These are phyloP conservation scores for Xylariaceae sp. DNA, from an alignment of 2,329 filamentous ascomycete species.

Conservation along the genomic window DNA sequence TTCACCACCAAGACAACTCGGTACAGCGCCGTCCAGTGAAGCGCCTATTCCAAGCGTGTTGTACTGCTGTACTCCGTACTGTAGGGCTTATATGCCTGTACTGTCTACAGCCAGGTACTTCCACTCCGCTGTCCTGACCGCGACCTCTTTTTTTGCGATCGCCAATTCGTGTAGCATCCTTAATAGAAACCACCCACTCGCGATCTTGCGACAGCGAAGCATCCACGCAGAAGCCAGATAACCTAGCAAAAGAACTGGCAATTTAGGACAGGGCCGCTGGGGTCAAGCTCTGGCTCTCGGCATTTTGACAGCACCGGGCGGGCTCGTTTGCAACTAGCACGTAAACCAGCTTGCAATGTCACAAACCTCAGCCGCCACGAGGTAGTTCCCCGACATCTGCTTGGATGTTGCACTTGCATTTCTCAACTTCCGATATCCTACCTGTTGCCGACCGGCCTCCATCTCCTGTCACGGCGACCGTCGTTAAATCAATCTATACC, in stretches of 20 bases:
- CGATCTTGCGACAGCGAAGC: slow-evolving; percentile 15
- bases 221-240: slow-evolving; percentile 5
- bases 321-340: slow-evolving; percentile 24
- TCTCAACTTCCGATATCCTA: background rate
- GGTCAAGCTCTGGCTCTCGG: slow-evolving; percentile 6
- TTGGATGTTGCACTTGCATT: slow-evolving; percentile 13
- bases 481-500: background rate
- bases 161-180: slow-evolving; percentile 22
- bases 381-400: slow-evolving; percentile 22
- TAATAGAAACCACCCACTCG: slow-evolving; percentile 17
- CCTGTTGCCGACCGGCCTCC: slow-evolving; percentile 2
- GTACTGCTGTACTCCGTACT: background rate
- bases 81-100: background rate
- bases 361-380: slow-evolving; percentile 21
- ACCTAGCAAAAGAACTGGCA: slow-evolving; percentile 1
- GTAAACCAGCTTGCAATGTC: slow-evolving; percentile 25
- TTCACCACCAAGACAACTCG: too few relatives aligned
- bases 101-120: slow-evolving; percentile 1
- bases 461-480: background rate
- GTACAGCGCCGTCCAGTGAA: background rate
- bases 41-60: background rate
- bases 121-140: slow-evolving; percentile 13
- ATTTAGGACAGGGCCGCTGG: too few relatives aligned
- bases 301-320: slow-evolving; percentile 11
- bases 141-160: slow-evolving; percentile 23